phyloP scores from a whole-genome alignment of 2,329 filamentous ascomycete species.

The Colletotrichum magnum region DNA sequence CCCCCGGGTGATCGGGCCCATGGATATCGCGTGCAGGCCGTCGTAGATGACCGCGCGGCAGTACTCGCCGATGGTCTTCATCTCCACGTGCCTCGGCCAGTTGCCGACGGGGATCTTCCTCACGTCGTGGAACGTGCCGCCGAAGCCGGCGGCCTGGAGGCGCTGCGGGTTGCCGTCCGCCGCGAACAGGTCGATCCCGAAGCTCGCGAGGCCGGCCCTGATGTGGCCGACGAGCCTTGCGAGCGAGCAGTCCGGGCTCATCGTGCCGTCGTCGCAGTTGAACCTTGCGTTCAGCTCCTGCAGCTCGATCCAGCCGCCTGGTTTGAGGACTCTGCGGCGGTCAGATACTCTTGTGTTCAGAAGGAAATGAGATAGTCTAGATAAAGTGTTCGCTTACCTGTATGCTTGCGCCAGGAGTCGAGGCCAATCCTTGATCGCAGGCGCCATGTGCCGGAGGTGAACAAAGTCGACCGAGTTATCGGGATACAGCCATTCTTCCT shows the following conservation, averaged over 20 bases:
- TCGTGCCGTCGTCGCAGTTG: constrained; percentile 11
- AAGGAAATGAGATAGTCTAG: not conserved
- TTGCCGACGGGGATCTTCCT: constrained; percentile 49
- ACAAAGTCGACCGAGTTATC: constrained; percentile 48
- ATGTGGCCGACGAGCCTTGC: constrained; percentile 18
- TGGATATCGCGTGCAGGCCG: not conserved
- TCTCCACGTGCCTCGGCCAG: constrained; percentile 56
- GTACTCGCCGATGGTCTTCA: constrained; percentile 49
- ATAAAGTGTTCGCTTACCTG: not conserved
- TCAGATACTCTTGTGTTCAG: not conserved
- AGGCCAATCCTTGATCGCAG: constrained; percentile 47
- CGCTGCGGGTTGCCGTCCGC: constrained; percentile 43
- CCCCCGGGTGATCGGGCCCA: not conserved
- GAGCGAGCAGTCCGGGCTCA: constrained; percentile 6
- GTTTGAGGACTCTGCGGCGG: not conserved
- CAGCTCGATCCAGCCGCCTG: constrained; percentile 27
- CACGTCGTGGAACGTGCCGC: constrained; percentile 46
- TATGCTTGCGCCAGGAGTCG: constrained; percentile 1
- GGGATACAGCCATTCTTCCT: constrained; percentile 43
- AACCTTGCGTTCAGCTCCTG: constrained; percentile 9
- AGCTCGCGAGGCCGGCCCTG: constrained; percentile 43
- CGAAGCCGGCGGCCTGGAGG: constrained; percentile 50
- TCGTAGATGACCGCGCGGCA: not conserved
- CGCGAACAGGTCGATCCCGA: constrained; percentile 48
- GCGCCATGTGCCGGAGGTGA: constrained; percentile 52